phyloP scores from a whole-genome alignment of 2,329 filamentous ascomycete species.

The Alternaria hordeiaustralica region DNA sequence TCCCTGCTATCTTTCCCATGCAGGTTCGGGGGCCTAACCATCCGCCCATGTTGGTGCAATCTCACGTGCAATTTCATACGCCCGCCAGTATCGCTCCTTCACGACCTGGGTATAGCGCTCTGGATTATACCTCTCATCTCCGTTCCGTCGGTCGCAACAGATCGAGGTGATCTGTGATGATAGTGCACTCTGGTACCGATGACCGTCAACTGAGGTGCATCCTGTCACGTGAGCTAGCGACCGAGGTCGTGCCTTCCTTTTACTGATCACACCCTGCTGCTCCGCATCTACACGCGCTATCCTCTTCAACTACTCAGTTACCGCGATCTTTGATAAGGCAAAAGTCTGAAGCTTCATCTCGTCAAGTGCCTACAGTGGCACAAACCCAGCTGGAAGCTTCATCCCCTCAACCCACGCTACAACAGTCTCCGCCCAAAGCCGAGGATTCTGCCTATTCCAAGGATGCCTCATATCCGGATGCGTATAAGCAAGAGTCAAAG shows the following conservation, averaged over 20 bases:
- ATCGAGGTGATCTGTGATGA: background rate
- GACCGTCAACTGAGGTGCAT: background rate
- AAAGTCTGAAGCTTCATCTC: too few species aligned
- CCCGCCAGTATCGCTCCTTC: conserved; percentile 3
- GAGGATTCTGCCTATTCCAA: background rate
- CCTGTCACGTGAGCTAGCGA: background rate
- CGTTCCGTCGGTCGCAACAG: background rate
- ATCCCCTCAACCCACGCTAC: background rate
- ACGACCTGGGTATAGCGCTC: background rate
- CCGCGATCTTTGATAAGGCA: too few species aligned
- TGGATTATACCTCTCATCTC: background rate
- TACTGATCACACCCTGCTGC: too few species aligned
- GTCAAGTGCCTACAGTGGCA: background rate
- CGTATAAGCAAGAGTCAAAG: background rate
- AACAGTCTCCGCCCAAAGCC: background rate
- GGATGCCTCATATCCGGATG: background rate
- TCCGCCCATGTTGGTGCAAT: background rate
- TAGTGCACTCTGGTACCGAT: background rate
- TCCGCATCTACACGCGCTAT: background rate
- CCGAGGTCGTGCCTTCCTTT: background rate
- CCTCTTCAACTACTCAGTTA: background rate
- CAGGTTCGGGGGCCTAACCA: background rate
- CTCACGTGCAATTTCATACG: conserved; percentile 5
- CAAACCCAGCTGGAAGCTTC: background rate
- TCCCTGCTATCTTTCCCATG: background rate